Evolutionary conservation across 805 yeast species (phyloP).

Genomic region (Suhomyces canberraensis): DNA sequence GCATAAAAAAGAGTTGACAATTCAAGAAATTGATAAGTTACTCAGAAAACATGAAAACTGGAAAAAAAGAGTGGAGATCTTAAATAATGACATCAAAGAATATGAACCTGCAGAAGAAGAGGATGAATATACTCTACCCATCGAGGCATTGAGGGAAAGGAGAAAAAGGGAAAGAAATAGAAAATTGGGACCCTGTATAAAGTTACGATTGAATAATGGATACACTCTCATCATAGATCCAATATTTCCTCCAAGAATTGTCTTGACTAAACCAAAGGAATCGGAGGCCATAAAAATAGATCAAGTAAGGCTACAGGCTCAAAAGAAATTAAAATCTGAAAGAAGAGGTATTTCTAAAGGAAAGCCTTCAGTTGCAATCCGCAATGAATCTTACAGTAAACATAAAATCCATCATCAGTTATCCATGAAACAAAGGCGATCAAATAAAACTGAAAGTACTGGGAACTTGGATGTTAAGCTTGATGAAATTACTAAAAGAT

Average conservation of each 20-base stretch:
- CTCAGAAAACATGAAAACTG: conserved; percentile 36
- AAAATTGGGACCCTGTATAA: conserved; percentile 35
- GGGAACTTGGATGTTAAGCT: no score
- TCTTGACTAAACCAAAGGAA: conserved; percentile 3
- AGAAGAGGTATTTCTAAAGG: no score
- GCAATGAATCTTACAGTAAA: no score
- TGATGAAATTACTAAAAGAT: no score
- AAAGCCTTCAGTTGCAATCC: no score
- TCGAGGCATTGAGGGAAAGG: conserved; percentile 20
- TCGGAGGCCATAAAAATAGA: not conserved
- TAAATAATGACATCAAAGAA: conserved; percentile 23
- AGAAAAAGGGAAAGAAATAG: conserved; percentile 22
- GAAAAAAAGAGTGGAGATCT: conserved; percentile 31
- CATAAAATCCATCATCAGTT: no score
- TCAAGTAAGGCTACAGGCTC: not conserved
- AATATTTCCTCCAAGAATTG: conserved; percentile 20
- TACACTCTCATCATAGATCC: conserved; percentile 42
- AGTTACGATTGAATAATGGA: conserved; percentile 36
- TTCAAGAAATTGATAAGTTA: conserved; percentile 42
- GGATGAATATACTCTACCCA: conserved; percentile 24
- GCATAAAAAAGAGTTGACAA: conserved; percentile 50
- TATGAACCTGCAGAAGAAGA: conserved; percentile 13
- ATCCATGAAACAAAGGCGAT: no score
- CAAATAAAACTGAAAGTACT: no score
- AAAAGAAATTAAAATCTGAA: no score